Conservation (phyloP, 2,329 filamentous ascomycete genomes). For the Ceratocystis smalleyi region DNA sequence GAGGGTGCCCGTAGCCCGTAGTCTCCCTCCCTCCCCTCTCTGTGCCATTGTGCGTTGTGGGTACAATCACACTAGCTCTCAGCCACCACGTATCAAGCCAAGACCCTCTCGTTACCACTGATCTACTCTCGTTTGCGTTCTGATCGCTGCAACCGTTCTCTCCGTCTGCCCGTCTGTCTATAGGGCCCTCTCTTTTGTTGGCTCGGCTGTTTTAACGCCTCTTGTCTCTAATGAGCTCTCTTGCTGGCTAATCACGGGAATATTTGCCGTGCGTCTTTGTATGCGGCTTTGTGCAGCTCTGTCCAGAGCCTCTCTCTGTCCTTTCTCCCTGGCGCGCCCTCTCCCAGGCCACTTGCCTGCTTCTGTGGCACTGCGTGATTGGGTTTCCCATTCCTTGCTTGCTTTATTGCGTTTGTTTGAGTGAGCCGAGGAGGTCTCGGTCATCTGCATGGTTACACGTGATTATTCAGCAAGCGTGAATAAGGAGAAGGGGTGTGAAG, state of each 20-base stretch:
- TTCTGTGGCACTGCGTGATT: not conserved
- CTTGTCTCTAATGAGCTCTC: not conserved
- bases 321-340: too few relatives aligned
- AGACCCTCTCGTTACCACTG: not conserved
- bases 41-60: not conserved
- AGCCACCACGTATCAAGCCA: constrained; percentile 2
- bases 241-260: not conserved
- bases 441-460: constrained; percentile 5
- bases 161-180: too few relatives aligned
- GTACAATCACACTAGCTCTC: not conserved
- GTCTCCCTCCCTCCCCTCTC: not conserved
- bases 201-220: constrained; percentile 2
- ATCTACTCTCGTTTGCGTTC: not conserved
- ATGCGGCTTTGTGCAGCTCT: not conserved
- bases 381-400: not conserved
- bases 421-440: constrained; percentile 7
- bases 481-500: not conserved
- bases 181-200: too few relatives aligned
- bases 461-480: not conserved
- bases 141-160: not conserved
- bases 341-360: not conserved
- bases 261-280: not conserved
- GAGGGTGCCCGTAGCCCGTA: too few relatives aligned
- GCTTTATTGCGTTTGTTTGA: not conserved
- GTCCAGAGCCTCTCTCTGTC: not conserved